Conservation (phyloP, 2,329 filamentous ascomycete species). For the Aspergillus pseudoviridinutans region DNA sequence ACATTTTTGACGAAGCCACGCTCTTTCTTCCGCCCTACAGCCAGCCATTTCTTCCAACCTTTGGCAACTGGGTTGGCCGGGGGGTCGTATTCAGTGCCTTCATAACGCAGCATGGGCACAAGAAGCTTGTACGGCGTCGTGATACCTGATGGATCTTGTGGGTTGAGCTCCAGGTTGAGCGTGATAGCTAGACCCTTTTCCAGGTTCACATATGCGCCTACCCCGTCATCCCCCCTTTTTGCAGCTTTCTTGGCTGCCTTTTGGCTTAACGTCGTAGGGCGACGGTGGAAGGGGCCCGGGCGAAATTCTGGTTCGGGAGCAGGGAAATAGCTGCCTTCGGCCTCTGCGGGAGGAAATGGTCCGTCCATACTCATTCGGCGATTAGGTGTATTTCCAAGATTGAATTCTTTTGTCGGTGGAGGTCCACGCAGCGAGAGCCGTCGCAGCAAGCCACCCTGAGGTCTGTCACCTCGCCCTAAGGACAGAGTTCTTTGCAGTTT, state of each 20-base stretch:
- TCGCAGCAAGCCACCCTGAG: constrained; percentile 38
- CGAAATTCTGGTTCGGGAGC: constrained; percentile 21
- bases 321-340: constrained; percentile 32
- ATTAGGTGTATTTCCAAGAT: constrained; percentile 20
- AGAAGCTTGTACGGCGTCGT: constrained; percentile 84
- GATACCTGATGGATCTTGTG: constrained; percentile 79
- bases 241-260: constrained; percentile 57
- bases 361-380: constrained; percentile 37
- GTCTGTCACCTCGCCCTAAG: constrained; percentile 53
- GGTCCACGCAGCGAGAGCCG: constrained; percentile 43
- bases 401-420: constrained; percentile 40
- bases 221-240: constrained; percentile 51
- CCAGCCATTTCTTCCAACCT: constrained; percentile 39
- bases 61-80: constrained; percentile 33
- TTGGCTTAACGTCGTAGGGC: constrained; percentile 63
- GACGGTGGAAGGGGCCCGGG: constrained; percentile 58
- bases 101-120: constrained; percentile 67
- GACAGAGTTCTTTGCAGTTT: constrained; percentile 58
- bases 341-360: constrained; percentile 25
- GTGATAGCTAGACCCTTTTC: constrained; percentile 81
- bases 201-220: constrained; percentile 63
- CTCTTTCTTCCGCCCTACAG: constrained; percentile 27
- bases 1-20: constrained; percentile 3
- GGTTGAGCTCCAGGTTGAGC: constrained; percentile 83
- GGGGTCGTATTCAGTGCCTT: constrained; percentile 40